Conservation (phyloP, 306 rosid species). For the Biancaea sappan region DNA sequence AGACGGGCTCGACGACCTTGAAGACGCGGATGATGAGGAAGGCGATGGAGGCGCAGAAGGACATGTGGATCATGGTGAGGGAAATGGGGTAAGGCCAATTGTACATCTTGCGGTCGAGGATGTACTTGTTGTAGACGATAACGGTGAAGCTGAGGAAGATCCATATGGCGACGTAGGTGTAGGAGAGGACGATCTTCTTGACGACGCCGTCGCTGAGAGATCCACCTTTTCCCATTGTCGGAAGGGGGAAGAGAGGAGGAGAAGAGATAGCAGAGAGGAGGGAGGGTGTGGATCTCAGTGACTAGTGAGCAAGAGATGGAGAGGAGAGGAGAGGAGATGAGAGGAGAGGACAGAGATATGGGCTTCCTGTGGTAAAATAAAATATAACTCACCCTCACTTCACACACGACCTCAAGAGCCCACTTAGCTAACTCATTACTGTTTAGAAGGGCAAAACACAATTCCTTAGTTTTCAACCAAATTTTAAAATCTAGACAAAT, state of each 20-base stretch:
- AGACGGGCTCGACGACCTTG: conserved; percentile 68
- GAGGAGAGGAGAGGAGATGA: no score
- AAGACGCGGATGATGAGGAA: conserved; percentile 65
- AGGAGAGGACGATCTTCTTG: conserved; percentile 76
- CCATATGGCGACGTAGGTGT: conserved; percentile 85
- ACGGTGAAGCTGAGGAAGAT: conserved; percentile 89
- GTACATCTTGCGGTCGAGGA: conserved; percentile 93
- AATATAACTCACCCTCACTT: neutral
- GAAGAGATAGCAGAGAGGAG: neutral
- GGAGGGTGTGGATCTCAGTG: neutral
- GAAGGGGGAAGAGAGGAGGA: neutral
- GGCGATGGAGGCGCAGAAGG: conserved; percentile 82
- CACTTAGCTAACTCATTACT: no score
- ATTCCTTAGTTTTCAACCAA: no score
- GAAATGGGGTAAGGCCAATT: conserved; percentile 88
- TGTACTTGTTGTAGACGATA: conserved; percentile 94
- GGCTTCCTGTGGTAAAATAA: neutral
- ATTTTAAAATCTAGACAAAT: no score
- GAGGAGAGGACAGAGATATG: neutral
- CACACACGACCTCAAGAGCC: no score
- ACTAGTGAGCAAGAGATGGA: neutral
- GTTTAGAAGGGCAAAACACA: no score
- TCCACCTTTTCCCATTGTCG: conserved; percentile 75
- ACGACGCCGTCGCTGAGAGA: conserved; percentile 74
- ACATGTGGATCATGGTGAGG: conserved; percentile 96